Evolutionary conservation across 768 basidiomycete genomes (phyloP).

Genomic region (Amanita pallidorosea): DNA sequence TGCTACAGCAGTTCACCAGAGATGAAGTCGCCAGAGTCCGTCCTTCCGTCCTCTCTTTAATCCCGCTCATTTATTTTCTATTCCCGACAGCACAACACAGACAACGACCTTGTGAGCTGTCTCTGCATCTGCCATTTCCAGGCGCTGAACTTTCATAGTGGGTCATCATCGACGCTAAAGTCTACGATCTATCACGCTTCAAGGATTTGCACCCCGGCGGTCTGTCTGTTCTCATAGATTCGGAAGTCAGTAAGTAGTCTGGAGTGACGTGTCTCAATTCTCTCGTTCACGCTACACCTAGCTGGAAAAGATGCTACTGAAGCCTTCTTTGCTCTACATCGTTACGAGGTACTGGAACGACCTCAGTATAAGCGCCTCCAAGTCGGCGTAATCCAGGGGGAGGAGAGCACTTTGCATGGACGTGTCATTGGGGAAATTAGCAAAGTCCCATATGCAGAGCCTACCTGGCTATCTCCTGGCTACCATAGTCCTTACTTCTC

Average conservation of each 20-base stretch:
- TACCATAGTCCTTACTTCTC: conserved; percentile 70
- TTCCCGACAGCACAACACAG: conserved; percentile 58
- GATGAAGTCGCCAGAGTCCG: conserved; percentile 68
- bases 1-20: conserved; percentile 30
- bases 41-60: conserved; percentile 1
- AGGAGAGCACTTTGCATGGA: conserved; percentile 38
- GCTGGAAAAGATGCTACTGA: conserved; percentile 76
- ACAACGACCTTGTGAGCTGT: conserved; percentile 53
- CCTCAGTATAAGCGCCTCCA: conserved; percentile 57
- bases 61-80: not conserved
- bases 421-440: conserved; percentile 43
- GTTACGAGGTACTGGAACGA: conserved; percentile 53
- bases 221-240: conserved; percentile 55
- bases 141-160: conserved; percentile 32
- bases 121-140: not conserved
- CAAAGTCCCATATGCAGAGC: conserved; percentile 71
- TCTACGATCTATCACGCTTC: conserved; percentile 76
- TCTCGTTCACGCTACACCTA: conserved; percentile 10
- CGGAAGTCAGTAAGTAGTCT: conserved; percentile 51
- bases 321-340: conserved; percentile 69
- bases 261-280: not conserved
- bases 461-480: conserved; percentile 57
- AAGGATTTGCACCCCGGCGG: conserved; percentile 78
- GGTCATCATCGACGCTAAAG: conserved; percentile 77
- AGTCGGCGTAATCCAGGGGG: conserved; percentile 53